Conservation (phyloP, 2,329 filamentous ascomycete species). For the Cladosporium velox region DNA sequence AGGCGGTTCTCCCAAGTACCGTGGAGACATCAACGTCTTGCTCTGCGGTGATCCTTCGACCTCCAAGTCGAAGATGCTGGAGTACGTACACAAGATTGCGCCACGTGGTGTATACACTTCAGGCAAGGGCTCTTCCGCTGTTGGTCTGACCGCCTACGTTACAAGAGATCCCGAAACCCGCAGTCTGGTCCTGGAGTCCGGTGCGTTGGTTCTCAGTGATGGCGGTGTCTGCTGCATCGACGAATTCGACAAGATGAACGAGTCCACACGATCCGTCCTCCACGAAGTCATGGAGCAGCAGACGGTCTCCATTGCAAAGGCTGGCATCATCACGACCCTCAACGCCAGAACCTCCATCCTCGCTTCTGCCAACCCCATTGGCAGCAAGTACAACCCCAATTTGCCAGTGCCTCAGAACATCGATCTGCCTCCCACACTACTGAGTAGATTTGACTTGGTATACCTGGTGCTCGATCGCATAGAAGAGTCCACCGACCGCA, state of each 20-base stretch:
- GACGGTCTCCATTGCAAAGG: slow-evolving; percentile 76
- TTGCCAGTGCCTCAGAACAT: slow-evolving; percentile 97
- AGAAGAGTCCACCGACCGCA: slow-evolving; percentile 85
- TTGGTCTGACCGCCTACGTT: slow-evolving; percentile 76
- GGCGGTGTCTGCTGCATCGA: slow-evolving; percentile 78
- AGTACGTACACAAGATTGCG: slow-evolving; percentile 97
- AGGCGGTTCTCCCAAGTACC: slow-evolving; percentile 90
- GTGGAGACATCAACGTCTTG: slow-evolving; percentile 95
- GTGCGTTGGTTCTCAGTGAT: slow-evolving; percentile 71
- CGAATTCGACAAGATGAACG: slow-evolving; percentile 80
- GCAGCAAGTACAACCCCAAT: slow-evolving; percentile 95
- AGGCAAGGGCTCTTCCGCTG: slow-evolving; percentile 73
- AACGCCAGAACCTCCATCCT: slow-evolving; percentile 95
- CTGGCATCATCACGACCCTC: slow-evolving; percentile 80
- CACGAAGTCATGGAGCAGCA: slow-evolving; percentile 84
- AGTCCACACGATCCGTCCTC: slow-evolving; percentile 70
- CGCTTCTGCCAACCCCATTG: slow-evolving; percentile 95
- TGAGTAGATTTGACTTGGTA: slow-evolving; percentile 95
- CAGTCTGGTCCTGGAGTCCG: slow-evolving; percentile 73
- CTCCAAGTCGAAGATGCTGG: slow-evolving; percentile 88
- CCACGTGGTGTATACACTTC: slow-evolving; percentile 81
- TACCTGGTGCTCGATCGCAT: slow-evolving; percentile 94
- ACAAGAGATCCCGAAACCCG: slow-evolving; percentile 73
- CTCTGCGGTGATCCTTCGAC: slow-evolving; percentile 97
- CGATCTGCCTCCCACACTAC: slow-evolving; percentile 88